A percentile compares a stretch with the other conserved stretches of the same genome.
Evolutionary conservation across 768 basidiomycete species (phyloP).

Genomic region (Tremella mesenterica): DNA sequence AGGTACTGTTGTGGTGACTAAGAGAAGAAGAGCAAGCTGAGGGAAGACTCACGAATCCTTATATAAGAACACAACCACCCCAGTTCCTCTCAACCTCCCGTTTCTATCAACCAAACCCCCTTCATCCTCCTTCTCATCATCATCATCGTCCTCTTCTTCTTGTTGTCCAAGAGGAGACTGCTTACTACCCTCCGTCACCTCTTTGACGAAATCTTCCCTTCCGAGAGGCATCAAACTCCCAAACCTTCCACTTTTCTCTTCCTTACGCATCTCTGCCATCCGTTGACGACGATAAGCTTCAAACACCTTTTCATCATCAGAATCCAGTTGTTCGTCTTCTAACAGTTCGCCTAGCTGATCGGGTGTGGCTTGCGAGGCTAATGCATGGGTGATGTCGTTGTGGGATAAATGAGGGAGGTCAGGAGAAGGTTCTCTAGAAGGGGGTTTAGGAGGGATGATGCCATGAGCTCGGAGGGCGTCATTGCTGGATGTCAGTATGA

Average conservation of each 20-base stretch:
- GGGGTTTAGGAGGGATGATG: slow-evolving; percentile 68
- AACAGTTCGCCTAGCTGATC: slow-evolving; percentile 55
- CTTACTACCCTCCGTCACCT: slow-evolving; percentile 87
- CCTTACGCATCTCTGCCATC: slow-evolving; percentile 55
- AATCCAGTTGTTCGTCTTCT: slow-evolving; percentile 65
- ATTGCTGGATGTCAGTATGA: slow-evolving; percentile 53
- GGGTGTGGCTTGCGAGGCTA: slow-evolving; percentile 30
- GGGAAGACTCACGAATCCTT: slow-evolving; percentile 76
- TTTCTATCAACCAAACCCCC: no score
- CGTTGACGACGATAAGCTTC: slow-evolving; percentile 59
- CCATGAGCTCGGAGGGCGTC: slow-evolving; percentile 88
- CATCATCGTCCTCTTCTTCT: slow-evolving; percentile 37
- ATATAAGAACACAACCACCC: slow-evolving; percentile 87
- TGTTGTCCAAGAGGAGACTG: slow-evolving; percentile 55
- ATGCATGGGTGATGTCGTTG: slow-evolving; percentile 31
- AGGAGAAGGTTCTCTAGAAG: slow-evolving; percentile 59
- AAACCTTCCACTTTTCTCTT: slow-evolving; percentile 57
- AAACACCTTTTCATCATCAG: slow-evolving; percentile 66
- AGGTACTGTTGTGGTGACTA: no score
- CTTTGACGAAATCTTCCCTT: slow-evolving; percentile 84
- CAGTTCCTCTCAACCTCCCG: slow-evolving; percentile 55
- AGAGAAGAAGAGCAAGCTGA: no score
- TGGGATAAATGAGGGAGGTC: slow-evolving; percentile 67
- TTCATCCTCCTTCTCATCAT: slow-evolving; percentile 7
- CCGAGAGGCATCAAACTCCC: slow-evolving; percentile 81